Evolutionary conservation across 2,329 filamentous ascomycete species (phyloP).

Genomic region (Colletotrichum camelliae): DNA sequence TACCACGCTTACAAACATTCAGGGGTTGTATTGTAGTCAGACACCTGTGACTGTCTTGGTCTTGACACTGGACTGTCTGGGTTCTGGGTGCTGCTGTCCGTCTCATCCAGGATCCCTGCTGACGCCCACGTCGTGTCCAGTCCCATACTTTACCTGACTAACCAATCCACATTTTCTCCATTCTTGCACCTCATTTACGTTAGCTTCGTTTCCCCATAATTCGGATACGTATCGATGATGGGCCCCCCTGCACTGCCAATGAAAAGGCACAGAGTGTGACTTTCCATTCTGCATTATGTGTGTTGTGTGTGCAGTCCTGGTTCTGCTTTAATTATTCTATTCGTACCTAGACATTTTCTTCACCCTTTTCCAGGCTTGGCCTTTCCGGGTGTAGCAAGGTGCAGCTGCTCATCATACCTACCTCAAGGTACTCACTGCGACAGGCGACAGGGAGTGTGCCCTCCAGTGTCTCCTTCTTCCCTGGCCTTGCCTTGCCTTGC

Average conservation of each 20-base stretch:
- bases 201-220: constrained; percentile 19
- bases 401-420: neutral
- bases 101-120: constrained; percentile 11
- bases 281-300: neutral
- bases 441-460: neutral
- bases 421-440: neutral
- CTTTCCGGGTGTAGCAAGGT: constrained; percentile 12
- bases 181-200: neutral
- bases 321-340: neutral
- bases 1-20: too few species aligned
- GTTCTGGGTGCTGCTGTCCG: neutral
- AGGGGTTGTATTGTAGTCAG: too few species aligned
- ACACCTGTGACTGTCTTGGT: neutral
- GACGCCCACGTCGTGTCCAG: neutral
- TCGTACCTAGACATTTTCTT: neutral
- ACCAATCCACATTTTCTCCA: constrained; percentile 9
- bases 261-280: neutral
- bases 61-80: neutral
- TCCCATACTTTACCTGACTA: constrained; percentile 14
- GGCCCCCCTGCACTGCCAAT: neutral
- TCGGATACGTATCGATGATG: constrained; percentile 3
- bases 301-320: neutral
- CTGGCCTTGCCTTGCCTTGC: neutral
- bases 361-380: neutral
- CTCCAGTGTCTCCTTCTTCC: too few species aligned